Conservation (phyloP, 106 monocot species). For the Allium fistulosum region DNA sequence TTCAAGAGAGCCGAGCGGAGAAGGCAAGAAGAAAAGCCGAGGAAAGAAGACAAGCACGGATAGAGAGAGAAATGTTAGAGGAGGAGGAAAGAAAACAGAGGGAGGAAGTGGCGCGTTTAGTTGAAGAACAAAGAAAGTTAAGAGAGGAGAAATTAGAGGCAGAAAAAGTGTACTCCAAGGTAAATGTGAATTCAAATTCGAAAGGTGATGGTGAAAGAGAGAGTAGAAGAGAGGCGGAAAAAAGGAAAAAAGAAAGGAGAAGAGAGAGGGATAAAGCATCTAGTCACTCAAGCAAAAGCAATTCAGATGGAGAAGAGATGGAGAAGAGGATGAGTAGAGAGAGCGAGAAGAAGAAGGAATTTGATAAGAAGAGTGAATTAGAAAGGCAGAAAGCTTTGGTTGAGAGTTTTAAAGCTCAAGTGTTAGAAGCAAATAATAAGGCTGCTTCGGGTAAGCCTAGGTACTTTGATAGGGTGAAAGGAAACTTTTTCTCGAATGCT, state of each 20-base stretch:
- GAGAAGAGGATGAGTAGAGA: slow-evolving; percentile 46
- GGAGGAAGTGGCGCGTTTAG: slow-evolving; percentile 84
- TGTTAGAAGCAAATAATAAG: slow-evolving; percentile 3
- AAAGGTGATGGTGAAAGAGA: slow-evolving; percentile 31
- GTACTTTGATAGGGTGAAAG: slow-evolving; percentile 64
- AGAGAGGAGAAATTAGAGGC: slow-evolving; percentile 73
- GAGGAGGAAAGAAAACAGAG: slow-evolving; percentile 94
- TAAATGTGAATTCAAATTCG: slow-evolving; percentile 28
- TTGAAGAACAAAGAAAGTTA: slow-evolving; percentile 77
- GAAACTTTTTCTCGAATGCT: slow-evolving; percentile 56
- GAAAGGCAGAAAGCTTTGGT: slow-evolving; percentile 24
- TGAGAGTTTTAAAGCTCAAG: slow-evolving; percentile 22
- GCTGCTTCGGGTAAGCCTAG: slow-evolving; percentile 25
- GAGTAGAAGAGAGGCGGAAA: slow-evolving; percentile 41
- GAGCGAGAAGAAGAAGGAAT: slow-evolving; percentile 52
- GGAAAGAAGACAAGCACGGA: slow-evolving; percentile 75
- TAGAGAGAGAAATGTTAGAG: slow-evolving; percentile 91
- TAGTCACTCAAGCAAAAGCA: slow-evolving; percentile 59
- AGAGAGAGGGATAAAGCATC: slow-evolving; percentile 38
- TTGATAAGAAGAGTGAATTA: slow-evolving; percentile 45
- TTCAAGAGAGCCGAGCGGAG: slow-evolving; percentile 59
- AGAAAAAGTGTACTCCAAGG: slow-evolving; percentile 37
- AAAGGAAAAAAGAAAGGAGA: slow-evolving; percentile 42
- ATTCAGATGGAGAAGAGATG: slow-evolving; percentile 73
- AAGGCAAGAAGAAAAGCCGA: slow-evolving; percentile 89